Base-by-base conservation (phyloP, 352 stramenopile species). In the Globisporangium yorkense region DNA sequence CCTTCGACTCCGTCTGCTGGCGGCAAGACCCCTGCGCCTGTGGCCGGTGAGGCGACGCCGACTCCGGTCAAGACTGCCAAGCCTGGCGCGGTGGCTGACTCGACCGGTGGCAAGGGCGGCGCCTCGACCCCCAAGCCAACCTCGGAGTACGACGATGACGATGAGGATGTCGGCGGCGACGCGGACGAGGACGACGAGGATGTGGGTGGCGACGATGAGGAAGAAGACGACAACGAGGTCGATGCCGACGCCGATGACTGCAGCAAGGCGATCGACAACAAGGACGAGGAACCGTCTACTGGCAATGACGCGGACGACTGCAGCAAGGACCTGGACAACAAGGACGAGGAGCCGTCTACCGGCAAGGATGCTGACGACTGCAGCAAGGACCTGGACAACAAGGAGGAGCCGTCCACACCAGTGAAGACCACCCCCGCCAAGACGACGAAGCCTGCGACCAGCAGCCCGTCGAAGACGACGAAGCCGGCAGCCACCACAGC, bases 321-420 rank as follows among this genome's bases (percentile, higher is more conserved):
- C 55, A 68, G 57, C 13, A 52, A 77, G 46, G 67, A 70, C 35
- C 61, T 67, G 13, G 65, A 66, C 35, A 54, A 68, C 5, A 62
- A 67, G 15, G 67, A 43, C 39, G 39, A 43, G 4, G 24, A 27
- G 24, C 8, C 39, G 10, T 5, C 39, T 43, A 43, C 55, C n/a
- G 63, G 56, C 31, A 59, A 57, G 6, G 60, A 63, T 21, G 61
- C 59, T 5, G 60, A 61, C n/a, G 59, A 65, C 53, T 63, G 59
- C 57, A 56, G 27, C 45, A 56, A 66, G 39, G 59, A 62, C 0
- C 53, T 61, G 3, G 60, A 66, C 48, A 61, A 59, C 29, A 58
- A 57, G 41, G 51, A 33, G 5, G 51, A 52, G 24, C 8, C 24
- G 4, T 40, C 51, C 10, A 66, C 51, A 45, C 29, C 56, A 61